Base-by-base conservation (phyloP, 2,329 filamentous ascomycete species). In the Ophiocordyceps polyrhachis-furcata region DNA sequence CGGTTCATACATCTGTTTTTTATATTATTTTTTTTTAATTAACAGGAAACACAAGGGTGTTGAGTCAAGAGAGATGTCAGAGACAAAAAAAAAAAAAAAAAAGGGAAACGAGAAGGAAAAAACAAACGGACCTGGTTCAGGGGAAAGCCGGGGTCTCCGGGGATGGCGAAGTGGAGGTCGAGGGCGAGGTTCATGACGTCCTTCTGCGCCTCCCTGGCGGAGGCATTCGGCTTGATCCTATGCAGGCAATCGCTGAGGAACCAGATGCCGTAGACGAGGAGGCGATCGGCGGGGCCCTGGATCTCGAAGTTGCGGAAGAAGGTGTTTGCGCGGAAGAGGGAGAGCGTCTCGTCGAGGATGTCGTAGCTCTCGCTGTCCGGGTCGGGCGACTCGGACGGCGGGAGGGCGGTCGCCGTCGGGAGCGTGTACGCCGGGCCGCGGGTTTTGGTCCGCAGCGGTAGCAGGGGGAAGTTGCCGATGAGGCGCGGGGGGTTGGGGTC, bases 301-400 rank as follows among this genome's bases (percentile, higher is more conserved):
- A 96, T 93, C 71, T 96, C 91, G 57, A 98, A 98, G 73, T 96
- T 98, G 57, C 91, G 83, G 74, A 96, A 98, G 66, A 98, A 89
- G 48, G 89, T 95, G 70, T 98, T 96, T 56, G 91, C 89, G 51
- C 91, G 85, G 74, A 96, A 98, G 43, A 96, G 76, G 13, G 81
- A 74, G 45, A 98, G 74, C 44, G 93, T 79, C 70, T 98, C 91
- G 66, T 98, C 91, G 45, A 96, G 75, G 49, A 91, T 84, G 68
- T 98, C 91, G 71, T 96, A 96, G 57, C 83, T 88, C 63, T 94
- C 86, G 63, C 78, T 81, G 62, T 91, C 85, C 43, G 87, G 81
- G 62, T 95, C 86, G 55, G 70, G 81, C 54, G 69, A 77, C 63
- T 79, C 74, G 61, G 68, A 55, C 49, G 76, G 68, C 32, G 74